These are phyloP conservation scores for Capsella bursapastoris DNA, from an alignment of 345 rosid genomes.

Conservation along the genomic window DNA sequence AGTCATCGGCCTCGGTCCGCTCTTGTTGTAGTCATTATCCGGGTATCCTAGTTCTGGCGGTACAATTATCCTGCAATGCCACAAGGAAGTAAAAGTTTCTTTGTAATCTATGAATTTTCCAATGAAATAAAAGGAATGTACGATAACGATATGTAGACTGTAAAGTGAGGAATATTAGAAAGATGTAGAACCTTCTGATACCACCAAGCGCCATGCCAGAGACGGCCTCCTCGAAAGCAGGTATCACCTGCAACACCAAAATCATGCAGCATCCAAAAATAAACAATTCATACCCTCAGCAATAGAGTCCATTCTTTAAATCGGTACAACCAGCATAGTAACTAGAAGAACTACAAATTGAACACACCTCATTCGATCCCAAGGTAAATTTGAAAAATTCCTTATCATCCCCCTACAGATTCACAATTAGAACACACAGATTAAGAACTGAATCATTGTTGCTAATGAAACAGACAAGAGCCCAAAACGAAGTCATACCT, in stretches of 20 bases:
- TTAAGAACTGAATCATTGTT: not conserved
- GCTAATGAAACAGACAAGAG: conserved; percentile 17
- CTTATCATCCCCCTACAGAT: conserved; percentile 84
- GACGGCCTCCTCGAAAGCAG: conserved; percentile 95
- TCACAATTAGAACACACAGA: conserved; percentile 26
- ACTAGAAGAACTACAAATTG: conserved; percentile 4
- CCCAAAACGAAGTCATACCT: conserved; percentile 49
- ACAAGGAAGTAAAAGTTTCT: conserved; percentile 11
- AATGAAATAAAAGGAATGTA: conserved; percentile 4
- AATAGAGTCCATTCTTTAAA: conserved; percentile 27
- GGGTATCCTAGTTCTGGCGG: conserved; percentile 98
- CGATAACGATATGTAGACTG: not conserved
- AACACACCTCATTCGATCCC: conserved; percentile 69
- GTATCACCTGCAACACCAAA: conserved; percentile 72
- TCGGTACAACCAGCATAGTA: not conserved
- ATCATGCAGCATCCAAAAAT: conserved; percentile 25
- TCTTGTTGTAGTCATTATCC: conserved; percentile 79
- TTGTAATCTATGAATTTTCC: not conserved
- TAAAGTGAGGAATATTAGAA: conserved; percentile 5
- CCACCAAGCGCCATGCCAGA: conserved; percentile 90
- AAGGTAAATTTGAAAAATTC: conserved; percentile 80
- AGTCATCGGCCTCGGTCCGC: conserved; percentile 83
- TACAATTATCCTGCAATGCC: conserved; percentile 88
- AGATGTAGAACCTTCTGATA: conserved; percentile 70
- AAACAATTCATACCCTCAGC: conserved; percentile 18